Base-by-base conservation (phyloP, 139 green algal species). In the Coccomyxa sp. region DNA sequence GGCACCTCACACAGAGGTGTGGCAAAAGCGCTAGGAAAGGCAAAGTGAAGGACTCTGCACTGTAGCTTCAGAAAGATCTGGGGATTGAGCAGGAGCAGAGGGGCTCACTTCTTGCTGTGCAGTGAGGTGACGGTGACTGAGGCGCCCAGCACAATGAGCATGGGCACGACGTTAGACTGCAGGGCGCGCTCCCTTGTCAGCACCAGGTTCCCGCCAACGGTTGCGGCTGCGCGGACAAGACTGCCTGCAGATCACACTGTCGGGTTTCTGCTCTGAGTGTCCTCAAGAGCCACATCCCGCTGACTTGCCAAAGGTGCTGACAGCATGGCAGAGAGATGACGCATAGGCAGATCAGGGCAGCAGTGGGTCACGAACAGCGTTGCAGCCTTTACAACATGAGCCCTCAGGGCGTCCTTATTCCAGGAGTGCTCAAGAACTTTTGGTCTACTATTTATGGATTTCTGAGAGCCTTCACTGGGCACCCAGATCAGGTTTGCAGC, bases 211-310 rank as follows among this genome's bases (percentile, higher is more conserved):
- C 92, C 88, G 16, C 86, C 87, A 33, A 96, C 34, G 7, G 88
- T 92, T 31, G 88, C 90, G 4, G 85, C 82, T 39, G 87, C 88
- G 39, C 90, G 84, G 68, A 96, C 91, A 73, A 92, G 88, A 2
- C 58, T 81, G 35, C 90, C 90, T 36, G 90, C 90, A 36, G 90
- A 80, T 16, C 88, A 84, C 33, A 54, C 0, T 5, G 29, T 35
- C 31, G 6, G 18, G 12, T 9, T 9, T 55, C 12, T 29, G 14
- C 34, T 31, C 35, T 27, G 14, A 54, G 14, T 35, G 14, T 9
- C 34, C 34, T 55, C 14, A 58, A 58, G 10, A 58, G 12, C 14
- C n/a, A n/a, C n/a, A n/a, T n/a, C n/a, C n/a, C n/a, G n/a, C n/a
- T n/a, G n/a, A 58, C 14, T 58, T 58, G 44, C 10, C 12, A 58